Base-by-base conservation (phyloP, 768 basidiomycete species). In the Psilocybe cyanescens region DNA sequence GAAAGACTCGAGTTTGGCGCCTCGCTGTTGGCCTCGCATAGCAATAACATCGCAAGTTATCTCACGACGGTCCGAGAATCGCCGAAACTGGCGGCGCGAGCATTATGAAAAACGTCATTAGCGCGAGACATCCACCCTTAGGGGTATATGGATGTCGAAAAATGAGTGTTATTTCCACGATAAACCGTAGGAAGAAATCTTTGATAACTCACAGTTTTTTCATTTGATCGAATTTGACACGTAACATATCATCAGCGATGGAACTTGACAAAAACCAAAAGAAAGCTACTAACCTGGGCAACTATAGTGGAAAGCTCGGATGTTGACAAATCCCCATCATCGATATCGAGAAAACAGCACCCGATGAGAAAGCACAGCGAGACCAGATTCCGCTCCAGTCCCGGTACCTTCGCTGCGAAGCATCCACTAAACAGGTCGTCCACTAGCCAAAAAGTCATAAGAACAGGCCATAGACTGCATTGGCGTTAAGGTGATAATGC, bases 1-100 rank as follows among this genome's bases (percentile, higher is more conserved):
- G 35, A 39, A 50, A 49, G 31, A 53, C 33, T 31, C 31, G 12
- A 35, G 30, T 16, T 35, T 44, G 30, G 31, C 24, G 58, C 58
- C 55, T 60, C 57, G 16, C 46, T 55, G 53, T 28, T 39, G 46
- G 50, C 48, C 56, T 58, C 50, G 59, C 56, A 55, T 17, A 50
- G 55, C 58, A 47, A 44, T 58, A 44, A 56, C 52, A 49, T 17
- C 39, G 55, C 58, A 47, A 49, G 51, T 48, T 60, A 35, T 52
- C 31, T 29, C 39, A 47, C 45, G 46, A 39, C 59, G 59, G 59
- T 39, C 59, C 59, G 59, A n/a, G 11, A 46, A 11, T 9, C 31
- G 44, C 52, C 53, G 46, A 49, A 35, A 29, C 37, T 49, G 51
- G 29, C 28, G 30, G 24, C 24, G 24, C 24, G 24, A 24, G n/a